phyloP scores from a whole-genome alignment of 176 grass and related monocot genomes.

The Microstegium vimineum region DNA sequence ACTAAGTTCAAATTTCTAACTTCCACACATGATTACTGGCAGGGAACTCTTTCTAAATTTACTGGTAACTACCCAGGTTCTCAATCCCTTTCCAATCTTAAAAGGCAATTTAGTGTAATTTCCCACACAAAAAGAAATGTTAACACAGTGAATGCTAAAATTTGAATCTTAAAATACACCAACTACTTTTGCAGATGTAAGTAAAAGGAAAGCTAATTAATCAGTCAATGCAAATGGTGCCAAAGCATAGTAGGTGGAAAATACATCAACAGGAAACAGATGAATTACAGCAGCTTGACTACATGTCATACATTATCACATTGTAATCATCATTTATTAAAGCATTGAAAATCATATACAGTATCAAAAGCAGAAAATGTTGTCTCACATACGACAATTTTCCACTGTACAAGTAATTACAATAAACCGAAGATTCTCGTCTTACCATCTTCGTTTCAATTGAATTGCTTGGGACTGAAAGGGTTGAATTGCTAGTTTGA shows the following conservation, averaged over 20 bases:
- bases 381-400: not conserved
- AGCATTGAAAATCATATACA: not conserved
- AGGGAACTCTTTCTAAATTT: not conserved
- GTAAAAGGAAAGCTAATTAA: not conserved
- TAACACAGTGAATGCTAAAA: not conserved
- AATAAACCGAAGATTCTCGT: not conserved
- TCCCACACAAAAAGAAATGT: not conserved
- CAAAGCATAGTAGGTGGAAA: conserved; percentile 11
- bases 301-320: not conserved
- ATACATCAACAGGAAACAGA: not conserved
- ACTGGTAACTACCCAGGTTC: not conserved
- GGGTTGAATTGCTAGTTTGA: conserved; percentile 52
- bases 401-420: not conserved
- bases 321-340: not conserved
- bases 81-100: not conserved
- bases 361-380: not conserved
- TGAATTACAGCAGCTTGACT: not conserved
- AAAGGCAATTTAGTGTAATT: not conserved
- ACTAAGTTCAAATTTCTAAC: not conserved
- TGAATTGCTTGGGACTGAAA: conserved; percentile 31
- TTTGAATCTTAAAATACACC: not conserved
- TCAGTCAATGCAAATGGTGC: not conserved
- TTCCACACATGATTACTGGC: not conserved
- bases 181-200: not conserved
- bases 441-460: conserved; percentile 54